Percentiles rank a stretch among this genome's conserved stretches.
Evolutionary conservation across 2,329 filamentous ascomycete species (phyloP).

Genomic region (Fusarium sarcochroum): DNA sequence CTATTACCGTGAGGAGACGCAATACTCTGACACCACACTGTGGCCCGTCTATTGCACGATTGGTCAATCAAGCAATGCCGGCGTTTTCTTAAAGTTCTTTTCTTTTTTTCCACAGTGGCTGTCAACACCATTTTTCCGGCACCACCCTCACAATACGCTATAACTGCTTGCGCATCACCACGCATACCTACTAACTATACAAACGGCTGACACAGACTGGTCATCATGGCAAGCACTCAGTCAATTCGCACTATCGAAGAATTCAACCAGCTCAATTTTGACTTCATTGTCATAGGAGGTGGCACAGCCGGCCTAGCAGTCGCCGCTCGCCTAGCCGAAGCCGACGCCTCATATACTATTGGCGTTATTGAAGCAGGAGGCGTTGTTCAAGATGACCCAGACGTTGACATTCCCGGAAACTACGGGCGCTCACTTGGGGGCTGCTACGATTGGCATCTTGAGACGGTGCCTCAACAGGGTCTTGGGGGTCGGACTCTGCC

Average conservation of each 20-base stretch:
- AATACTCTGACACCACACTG: too few relatives aligned
- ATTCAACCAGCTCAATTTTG: conserved; percentile 47
- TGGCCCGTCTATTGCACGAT: too few relatives aligned
- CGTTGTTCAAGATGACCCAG: conserved; percentile 47
- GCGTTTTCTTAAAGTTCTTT: too few relatives aligned
- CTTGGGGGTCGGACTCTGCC: conserved; percentile 57
- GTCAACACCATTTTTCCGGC: too few relatives aligned
- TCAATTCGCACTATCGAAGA: conserved; percentile 27
- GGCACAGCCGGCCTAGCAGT: conserved; percentile 68
- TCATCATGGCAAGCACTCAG: conserved; percentile 20
- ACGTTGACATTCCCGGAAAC: conserved; percentile 58
- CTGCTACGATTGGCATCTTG: conserved; percentile 59
- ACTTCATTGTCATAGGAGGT: conserved; percentile 65
- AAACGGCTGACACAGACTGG: neutral
- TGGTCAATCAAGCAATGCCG: too few relatives aligned
- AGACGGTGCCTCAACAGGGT: conserved; percentile 56
- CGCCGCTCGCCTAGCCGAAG: conserved; percentile 62
- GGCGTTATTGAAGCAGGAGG: conserved; percentile 53
- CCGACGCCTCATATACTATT: conserved; percentile 49
- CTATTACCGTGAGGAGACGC: too few relatives aligned
- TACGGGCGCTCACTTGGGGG: conserved; percentile 56
- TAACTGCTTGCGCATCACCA: too few relatives aligned
- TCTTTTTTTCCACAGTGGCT: too few relatives aligned
- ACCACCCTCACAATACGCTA: too few relatives aligned
- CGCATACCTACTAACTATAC: too few relatives aligned